A percentile compares a stretch with the other conserved stretches of the same genome.
Conservation (phyloP, 1,139 yeast genomes). For the Suhomyces wounanorum region DNA sequence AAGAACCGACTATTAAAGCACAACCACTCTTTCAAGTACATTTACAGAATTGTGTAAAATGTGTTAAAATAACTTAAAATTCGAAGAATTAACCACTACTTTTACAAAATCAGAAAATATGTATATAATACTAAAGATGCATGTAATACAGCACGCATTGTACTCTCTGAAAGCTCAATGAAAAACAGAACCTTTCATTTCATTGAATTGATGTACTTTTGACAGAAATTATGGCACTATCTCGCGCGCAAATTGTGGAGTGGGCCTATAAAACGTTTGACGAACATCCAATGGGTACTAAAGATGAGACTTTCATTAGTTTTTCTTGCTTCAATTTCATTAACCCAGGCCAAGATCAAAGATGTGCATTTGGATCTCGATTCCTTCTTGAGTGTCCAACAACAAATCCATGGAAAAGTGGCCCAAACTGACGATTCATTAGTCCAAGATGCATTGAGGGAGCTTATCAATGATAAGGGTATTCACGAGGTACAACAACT, state of each 20-base stretch:
- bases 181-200: too few relatives aligned
- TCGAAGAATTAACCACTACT: too few relatives aligned
- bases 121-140: too few relatives aligned
- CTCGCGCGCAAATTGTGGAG: neutral
- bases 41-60: too few relatives aligned
- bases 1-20: too few relatives aligned
- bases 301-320: neutral
- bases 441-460: neutral
- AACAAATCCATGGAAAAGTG: neutral
- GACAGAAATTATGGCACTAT: neutral
- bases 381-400: neutral
- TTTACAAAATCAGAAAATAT: too few relatives aligned
- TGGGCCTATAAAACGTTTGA: neutral
- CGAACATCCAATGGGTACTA: neutral
- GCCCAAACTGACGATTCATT: neutral
- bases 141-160: too few relatives aligned
- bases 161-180: too few relatives aligned
- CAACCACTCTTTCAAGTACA: too few relatives aligned
- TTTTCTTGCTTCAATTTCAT: neutral
- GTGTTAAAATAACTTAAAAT: too few relatives aligned
- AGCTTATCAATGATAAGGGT: neutral
- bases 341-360: neutral
- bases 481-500: neutral
- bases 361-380: neutral
- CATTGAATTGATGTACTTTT: too few relatives aligned